Evolutionary conservation across 768 basidiomycete genomes (phyloP), one percentile per base, ranked within the genome.

Genomic region (Boletellus ananas): DNA sequence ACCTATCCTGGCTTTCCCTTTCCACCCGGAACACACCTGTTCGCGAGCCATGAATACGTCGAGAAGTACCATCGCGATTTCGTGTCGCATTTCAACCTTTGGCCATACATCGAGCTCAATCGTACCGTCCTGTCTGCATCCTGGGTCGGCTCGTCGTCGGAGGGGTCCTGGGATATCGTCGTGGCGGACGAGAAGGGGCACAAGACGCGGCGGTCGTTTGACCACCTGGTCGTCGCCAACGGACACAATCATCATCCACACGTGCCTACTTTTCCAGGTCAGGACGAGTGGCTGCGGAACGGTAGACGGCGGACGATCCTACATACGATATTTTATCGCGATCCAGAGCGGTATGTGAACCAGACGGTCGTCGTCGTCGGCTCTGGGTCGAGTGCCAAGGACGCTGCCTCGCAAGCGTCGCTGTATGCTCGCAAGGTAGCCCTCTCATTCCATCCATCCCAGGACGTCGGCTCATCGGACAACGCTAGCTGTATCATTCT

Each of bases 1-100:
- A 76, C 80, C 1, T 80, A 76, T 57, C 80, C 79, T n/a, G 60
- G 68, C 7, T 76, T 80, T 60, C 74, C 80, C 0, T 83, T 77
- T 48, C 75, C 72, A 0, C 75, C 74, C 0, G 67, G 69, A 8
- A 81, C 79, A 4, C 72, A 77, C 2, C 68, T 84, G 6, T 83
- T 72, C 57, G 74, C 83, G 2, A 63, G 67, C 3, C 76, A 80
- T 49, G 70, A 77, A 44, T 59, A 72, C 47, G 63, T 83, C 13
- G 60, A 70, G 34, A 59, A 65, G 20, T 83, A 84, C 52, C 79
- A 81, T 50, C 61, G 49, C 9, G 65, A 73, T 20, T 79, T 74
- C 56, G 74, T 72, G 10, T 51, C 51, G 2, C 65, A 71, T 17
- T 64, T 68, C 52, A 69, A 75, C 38, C 68, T 83, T 8, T 29